A percentile compares a stretch with the other conserved stretches of the same genome.
Evolutionary conservation across 768 basidiomycete species (phyloP).

Genomic region (Lentinus brumalis): DNA sequence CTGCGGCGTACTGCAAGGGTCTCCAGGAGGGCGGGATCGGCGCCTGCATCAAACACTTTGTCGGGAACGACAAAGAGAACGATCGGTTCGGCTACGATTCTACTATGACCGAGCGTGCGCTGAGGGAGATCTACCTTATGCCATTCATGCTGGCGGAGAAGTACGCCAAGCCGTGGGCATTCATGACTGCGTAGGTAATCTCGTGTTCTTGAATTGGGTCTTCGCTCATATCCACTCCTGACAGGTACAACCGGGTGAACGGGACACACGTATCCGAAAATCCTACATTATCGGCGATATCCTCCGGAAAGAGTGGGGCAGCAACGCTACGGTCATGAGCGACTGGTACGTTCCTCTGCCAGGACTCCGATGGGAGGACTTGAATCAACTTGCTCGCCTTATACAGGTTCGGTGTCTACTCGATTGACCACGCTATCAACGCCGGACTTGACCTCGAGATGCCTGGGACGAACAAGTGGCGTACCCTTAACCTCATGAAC

Average conservation of each 20-base stretch:
- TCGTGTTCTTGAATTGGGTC: background rate
- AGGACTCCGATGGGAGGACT: background rate
- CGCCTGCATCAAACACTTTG: conserved; percentile 80
- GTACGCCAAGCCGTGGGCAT: conserved; percentile 51
- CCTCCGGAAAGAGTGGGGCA: conserved; percentile 74
- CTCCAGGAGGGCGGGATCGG: conserved; percentile 78
- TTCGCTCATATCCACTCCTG: background rate
- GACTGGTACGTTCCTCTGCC: background rate
- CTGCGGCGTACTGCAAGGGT: conserved; percentile 72
- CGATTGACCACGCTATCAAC: too few species aligned
- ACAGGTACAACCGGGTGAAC: conserved; percentile 67
- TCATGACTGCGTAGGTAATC: conserved; percentile 61
- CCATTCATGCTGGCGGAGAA: conserved; percentile 62
- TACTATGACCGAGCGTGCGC: conserved; percentile 49
- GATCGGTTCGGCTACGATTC: conserved; percentile 65
- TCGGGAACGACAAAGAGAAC: conserved; percentile 82
- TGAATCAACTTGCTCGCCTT: too few species aligned
- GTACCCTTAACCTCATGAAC: too few species aligned
- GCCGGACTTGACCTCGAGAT: too few species aligned
- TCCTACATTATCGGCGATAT: conserved; percentile 58
- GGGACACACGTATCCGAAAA: conserved; percentile 66
- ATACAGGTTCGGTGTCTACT: too few species aligned
- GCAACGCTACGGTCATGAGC: conserved; percentile 73
- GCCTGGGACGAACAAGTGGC: too few species aligned
- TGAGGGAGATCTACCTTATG: conserved; percentile 61